phyloP scores from a whole-genome alignment of 2,329 filamentous ascomycete genomes.

The Dendryphion nanum region DNA sequence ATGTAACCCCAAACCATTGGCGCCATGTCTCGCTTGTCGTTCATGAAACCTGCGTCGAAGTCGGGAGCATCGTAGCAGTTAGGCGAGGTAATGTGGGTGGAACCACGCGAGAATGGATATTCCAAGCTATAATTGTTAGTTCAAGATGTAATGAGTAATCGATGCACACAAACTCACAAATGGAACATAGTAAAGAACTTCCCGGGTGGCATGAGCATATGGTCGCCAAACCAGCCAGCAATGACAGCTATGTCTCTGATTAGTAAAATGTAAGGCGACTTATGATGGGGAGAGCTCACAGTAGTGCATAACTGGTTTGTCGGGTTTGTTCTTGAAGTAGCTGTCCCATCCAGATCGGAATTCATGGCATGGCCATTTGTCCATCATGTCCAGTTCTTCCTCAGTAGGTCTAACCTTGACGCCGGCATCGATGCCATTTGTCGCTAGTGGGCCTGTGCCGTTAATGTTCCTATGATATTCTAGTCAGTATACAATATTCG shows the following conservation, averaged over 20 bases:
- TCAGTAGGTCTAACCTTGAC: constrained; percentile 73
- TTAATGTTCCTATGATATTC: no score
- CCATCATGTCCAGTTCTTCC: constrained; percentile 66
- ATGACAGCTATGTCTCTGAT: constrained; percentile 61
- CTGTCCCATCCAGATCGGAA: constrained; percentile 75
- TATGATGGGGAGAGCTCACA: constrained; percentile 26
- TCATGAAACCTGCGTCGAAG: constrained; percentile 83
- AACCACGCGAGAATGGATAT: constrained; percentile 73
- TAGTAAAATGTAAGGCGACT: no score
- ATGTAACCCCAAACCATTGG: constrained; percentile 80
- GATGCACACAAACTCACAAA: constrained; percentile 47
- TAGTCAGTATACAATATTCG: no score
- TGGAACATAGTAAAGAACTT: constrained; percentile 86
- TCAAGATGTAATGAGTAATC: no score
- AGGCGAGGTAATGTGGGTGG: constrained; percentile 67
- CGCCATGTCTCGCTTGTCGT: constrained; percentile 79
- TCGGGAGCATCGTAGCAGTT: constrained; percentile 73
- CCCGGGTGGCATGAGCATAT: constrained; percentile 65
- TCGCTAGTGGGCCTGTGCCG: constrained; percentile 73
- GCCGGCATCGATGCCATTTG: constrained; percentile 77
- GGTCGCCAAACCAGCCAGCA: constrained; percentile 50
- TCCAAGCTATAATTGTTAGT: constrained; percentile 57
- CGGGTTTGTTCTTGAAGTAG: constrained; percentile 81
- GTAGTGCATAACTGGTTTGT: constrained; percentile 87
- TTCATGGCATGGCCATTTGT: constrained; percentile 70